Percentiles rank a stretch among this genome's conserved stretches.
These are phyloP conservation scores for Trichosanthes truncata DNA, from an alignment of 306 rosid genomes.

Conservation along the genomic window DNA sequence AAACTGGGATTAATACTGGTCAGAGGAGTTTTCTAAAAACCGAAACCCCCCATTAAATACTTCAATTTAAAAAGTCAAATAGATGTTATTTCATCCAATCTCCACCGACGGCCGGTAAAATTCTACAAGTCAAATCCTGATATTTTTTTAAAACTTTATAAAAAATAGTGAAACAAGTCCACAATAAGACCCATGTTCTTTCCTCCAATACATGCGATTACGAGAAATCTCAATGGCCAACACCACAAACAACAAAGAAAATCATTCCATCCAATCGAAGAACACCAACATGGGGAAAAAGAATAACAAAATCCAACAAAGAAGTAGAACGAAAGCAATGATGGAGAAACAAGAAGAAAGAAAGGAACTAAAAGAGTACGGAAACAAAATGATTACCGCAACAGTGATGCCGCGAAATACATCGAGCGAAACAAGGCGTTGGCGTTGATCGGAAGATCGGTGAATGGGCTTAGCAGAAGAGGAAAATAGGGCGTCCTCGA, in stretches of 20 bases:
- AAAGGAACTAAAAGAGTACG: background rate
- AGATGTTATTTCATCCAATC: background rate
- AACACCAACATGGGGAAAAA: background rate
- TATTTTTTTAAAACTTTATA: background rate
- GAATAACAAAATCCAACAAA: background rate
- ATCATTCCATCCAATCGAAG: background rate
- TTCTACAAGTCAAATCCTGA: background rate
- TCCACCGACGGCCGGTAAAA: background rate
- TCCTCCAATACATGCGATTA: background rate
- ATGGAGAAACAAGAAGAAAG: background rate
- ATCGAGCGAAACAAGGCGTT: constrained; percentile 77
- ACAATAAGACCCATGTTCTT: background rate
- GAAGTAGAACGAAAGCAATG: background rate
- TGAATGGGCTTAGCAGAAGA: background rate
- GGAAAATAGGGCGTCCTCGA: constrained; percentile 1
- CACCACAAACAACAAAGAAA: background rate
- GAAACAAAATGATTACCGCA: constrained; percentile 37
- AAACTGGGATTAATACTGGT: background rate
- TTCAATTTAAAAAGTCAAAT: background rate
- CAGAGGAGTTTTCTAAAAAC: background rate
- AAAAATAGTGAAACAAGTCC: constrained; percentile 2
- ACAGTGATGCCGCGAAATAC: constrained; percentile 94
- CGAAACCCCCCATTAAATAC: background rate
- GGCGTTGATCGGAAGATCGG: constrained; percentile 16
- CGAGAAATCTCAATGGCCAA: background rate